Evolutionary conservation across 306 rosid genomes (phyloP).

Genomic region (Mucuna pruriens): DNA sequence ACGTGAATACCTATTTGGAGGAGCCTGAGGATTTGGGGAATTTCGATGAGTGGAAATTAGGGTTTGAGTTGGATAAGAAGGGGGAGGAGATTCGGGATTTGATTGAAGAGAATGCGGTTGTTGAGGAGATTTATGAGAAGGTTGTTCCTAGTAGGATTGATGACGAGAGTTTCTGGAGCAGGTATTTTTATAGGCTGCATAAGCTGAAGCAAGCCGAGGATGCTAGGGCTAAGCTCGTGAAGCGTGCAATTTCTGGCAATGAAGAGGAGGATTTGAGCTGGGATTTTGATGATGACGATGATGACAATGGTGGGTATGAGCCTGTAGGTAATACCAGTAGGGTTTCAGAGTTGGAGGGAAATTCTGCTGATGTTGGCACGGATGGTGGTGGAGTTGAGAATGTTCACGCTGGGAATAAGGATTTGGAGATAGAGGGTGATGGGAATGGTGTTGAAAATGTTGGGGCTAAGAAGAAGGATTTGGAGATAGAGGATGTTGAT

Average conservation of each 20-base stretch:
- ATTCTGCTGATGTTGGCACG: conserved; percentile 6
- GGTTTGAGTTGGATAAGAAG: conserved; percentile 66
- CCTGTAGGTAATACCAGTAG: conserved; percentile 46
- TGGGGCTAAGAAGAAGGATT: conserved; percentile 31
- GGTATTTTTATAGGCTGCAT: conserved; percentile 78
- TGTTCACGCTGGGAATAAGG: conserved; percentile 33
- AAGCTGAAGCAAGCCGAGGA: conserved; percentile 76
- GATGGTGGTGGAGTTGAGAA: conserved; percentile 29
- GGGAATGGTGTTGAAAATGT: conserved; percentile 32
- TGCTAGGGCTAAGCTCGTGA: conserved; percentile 82
- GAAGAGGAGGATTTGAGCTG: conserved; percentile 94
- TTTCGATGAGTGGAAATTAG: conserved; percentile 71
- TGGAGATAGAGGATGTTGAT: conserved; percentile 35
- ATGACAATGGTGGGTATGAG: conserved; percentile 32
- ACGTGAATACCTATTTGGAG: conserved; percentile 67
- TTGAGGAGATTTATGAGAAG: conserved; percentile 61
- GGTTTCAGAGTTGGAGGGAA: conserved; percentile 30
- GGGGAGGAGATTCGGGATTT: conserved; percentile 63
- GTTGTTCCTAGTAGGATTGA: conserved; percentile 67
- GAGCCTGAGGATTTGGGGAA: conserved; percentile 78
- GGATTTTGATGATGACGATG: conserved; percentile 83
- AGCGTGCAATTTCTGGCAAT: conserved; percentile 66
- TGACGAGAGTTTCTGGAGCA: conserved; percentile 68
- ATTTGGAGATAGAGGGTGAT: conserved; percentile 38
- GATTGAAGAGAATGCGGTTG: conserved; percentile 55